Evolutionary conservation across 2,329 filamentous ascomycete genomes (phyloP).

Genomic region (Pestalotiopsis sp.): DNA sequence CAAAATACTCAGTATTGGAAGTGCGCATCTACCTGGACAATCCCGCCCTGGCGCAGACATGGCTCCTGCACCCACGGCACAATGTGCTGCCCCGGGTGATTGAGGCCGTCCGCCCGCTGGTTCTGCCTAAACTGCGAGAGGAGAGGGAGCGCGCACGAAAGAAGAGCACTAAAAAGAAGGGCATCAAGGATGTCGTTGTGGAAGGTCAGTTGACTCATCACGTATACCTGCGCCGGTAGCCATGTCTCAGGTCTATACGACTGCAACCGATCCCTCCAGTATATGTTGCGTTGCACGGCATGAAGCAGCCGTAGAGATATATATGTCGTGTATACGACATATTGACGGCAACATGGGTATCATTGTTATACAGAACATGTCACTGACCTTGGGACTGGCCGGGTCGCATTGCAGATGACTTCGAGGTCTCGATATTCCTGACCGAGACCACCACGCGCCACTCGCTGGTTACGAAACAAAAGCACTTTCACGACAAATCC

Average conservation of each 20-base stretch:
- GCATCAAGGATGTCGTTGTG: conserved; percentile 83
- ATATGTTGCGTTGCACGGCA: conserved; percentile 12
- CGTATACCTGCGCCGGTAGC: neutral
- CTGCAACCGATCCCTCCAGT: neutral
- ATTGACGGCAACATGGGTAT: neutral
- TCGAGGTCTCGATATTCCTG: conserved; percentile 92
- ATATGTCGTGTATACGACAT: neutral
- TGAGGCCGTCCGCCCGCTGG: conserved; percentile 78
- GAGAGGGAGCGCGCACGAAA: conserved; percentile 60
- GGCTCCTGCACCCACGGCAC: conserved; percentile 77
- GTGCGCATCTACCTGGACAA: conserved; percentile 95
- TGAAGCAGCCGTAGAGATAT: neutral
- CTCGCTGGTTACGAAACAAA: conserved; percentile 82
- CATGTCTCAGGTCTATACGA: neutral
- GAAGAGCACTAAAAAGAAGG: conserved; percentile 70
- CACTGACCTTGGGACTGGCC: neutral
- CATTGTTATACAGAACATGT: neutral
- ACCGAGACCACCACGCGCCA: conserved; percentile 84
- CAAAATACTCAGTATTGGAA: conserved; percentile 92
- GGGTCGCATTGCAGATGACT: conserved; percentile 68
- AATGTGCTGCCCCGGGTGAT: conserved; percentile 82
- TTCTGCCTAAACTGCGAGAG: conserved; percentile 88
- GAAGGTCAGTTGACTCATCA: conserved; percentile 57
- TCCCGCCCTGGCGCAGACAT: conserved; percentile 77
- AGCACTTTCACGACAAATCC: conserved; percentile 66